Percentiles rank a stretch among this genome's conserved stretches.
Conservation (phyloP, 805 yeast genomes). For the Nakazawaea siamensis region DNA sequence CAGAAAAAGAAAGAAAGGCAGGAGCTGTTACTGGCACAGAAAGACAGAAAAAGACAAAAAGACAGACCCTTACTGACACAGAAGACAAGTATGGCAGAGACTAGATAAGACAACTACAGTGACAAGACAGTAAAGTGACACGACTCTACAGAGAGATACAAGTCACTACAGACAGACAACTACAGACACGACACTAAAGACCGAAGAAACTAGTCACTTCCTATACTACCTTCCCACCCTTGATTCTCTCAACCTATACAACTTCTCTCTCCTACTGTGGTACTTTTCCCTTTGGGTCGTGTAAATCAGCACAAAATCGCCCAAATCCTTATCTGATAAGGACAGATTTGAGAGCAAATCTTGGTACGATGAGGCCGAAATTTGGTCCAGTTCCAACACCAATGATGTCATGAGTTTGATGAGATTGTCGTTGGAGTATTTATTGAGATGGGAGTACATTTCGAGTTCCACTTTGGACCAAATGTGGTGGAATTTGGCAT, state of each 20-base stretch:
- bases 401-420: slow-evolving; percentile 13
- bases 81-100: too few relatives aligned
- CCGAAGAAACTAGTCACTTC: too few relatives aligned
- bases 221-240: slow-evolving; percentile 25
- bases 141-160: too few relatives aligned
- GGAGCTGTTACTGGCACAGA: too few relatives aligned
- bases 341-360: slow-evolving; percentile 17
- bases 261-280: slow-evolving; percentile 37
- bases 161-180: too few relatives aligned
- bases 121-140: too few relatives aligned
- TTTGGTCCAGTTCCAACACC: slow-evolving; percentile 23
- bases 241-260: slow-evolving; percentile 37
- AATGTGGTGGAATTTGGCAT: slow-evolving; percentile 1
- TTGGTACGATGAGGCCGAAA: slow-evolving; percentile 23
- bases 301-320: slow-evolving; percentile 32
- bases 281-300: slow-evolving; percentile 29
- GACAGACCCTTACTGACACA: too few relatives aligned
- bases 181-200: too few relatives aligned
- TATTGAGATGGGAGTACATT: slow-evolving; percentile 21
- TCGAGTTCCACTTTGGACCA: slow-evolving; percentile 9
- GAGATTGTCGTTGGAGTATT: slow-evolving; percentile 15
- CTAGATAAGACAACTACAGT: too few relatives aligned
- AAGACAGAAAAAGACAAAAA: too few relatives aligned
- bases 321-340: slow-evolving; percentile 17
- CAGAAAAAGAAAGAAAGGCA: too few relatives aligned